Evolutionary conservation across 805 yeast genomes (phyloP).

Genomic region (Ogataea trehaloabstinens): DNA sequence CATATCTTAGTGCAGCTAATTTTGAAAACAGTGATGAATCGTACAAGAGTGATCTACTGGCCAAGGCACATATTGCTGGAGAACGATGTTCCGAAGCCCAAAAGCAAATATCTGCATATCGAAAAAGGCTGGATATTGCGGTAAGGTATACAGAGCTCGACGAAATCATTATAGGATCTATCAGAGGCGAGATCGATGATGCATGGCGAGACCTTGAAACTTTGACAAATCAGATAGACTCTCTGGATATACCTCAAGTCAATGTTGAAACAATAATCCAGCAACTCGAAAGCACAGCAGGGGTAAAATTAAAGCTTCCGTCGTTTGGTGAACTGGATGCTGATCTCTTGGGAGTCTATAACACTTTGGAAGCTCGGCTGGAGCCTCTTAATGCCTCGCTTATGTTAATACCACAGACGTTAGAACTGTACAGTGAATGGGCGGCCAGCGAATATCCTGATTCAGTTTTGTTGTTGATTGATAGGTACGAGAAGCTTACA

Average conservation of each 20-base stretch:
- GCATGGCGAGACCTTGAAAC: constrained; percentile 35
- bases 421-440: constrained; percentile 39
- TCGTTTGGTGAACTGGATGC: constrained; percentile 38
- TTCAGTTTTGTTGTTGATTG: constrained; percentile 31
- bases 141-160: constrained; percentile 45
- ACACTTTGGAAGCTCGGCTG: constrained; percentile 39
- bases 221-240: constrained; percentile 37
- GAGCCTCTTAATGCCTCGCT: constrained; percentile 53
- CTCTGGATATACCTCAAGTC: constrained; percentile 28
- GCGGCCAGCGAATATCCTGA: constrained; percentile 32
- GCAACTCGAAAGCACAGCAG: constrained; percentile 8
- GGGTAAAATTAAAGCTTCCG: constrained; percentile 34
- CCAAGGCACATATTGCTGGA: constrained; percentile 27
- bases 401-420: constrained; percentile 49
- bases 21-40: constrained; percentile 25
- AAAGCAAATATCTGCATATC: constrained; percentile 27
- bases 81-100: constrained; percentile 29
- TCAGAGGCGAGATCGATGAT: constrained; percentile 37
- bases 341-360: constrained; percentile 40
- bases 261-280: constrained; percentile 10
- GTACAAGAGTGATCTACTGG: constrained; percentile 10
- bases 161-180: constrained; percentile 39
- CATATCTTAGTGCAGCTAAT: background rate
- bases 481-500: constrained; percentile 39
- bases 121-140: constrained; percentile 37